Conservation (phyloP, 139 green algal species). For the Haematococcus lacustris region DNA sequence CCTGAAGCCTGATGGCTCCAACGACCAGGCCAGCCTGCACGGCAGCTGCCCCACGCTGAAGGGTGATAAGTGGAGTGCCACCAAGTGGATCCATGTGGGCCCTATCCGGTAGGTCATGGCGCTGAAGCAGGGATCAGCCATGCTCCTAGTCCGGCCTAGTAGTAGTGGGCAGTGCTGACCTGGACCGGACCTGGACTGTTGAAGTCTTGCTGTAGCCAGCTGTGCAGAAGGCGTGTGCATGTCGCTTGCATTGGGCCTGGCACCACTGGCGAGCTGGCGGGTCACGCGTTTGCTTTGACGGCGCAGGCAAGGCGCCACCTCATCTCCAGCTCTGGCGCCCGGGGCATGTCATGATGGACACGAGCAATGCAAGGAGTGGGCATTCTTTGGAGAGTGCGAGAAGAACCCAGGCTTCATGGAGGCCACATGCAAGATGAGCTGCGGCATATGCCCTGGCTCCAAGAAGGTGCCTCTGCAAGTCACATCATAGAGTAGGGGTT, state of each 20-base stretch:
- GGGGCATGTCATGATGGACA: slow-evolving; percentile 38
- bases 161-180: no score
- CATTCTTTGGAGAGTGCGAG: slow-evolving; percentile 44
- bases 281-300: no score
- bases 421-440: slow-evolving; percentile 25
- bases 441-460: slow-evolving; percentile 16
- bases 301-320: no score
- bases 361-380: slow-evolving; percentile 44
- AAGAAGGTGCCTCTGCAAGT: slow-evolving; percentile 10
- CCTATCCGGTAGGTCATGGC: slow-evolving; percentile 27
- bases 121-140: no score
- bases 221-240: no score
- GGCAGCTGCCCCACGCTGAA: slow-evolving; percentile 47
- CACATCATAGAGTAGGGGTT: no score
- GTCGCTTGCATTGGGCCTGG: no score
- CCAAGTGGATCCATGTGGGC: slow-evolving; percentile 79
- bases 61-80: slow-evolving; percentile 66
- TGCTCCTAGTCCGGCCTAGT: not conserved
- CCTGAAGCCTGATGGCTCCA: slow-evolving; percentile 33
- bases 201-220: no score
- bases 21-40: slow-evolving; percentile 38
- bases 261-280: no score
- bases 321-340: not conserved
- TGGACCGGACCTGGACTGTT: no score
- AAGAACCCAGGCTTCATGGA: slow-evolving; percentile 43